Conservation (phyloP, 2,329 filamentous ascomycete species). For the Verticillium nonalfalfae region DNA sequence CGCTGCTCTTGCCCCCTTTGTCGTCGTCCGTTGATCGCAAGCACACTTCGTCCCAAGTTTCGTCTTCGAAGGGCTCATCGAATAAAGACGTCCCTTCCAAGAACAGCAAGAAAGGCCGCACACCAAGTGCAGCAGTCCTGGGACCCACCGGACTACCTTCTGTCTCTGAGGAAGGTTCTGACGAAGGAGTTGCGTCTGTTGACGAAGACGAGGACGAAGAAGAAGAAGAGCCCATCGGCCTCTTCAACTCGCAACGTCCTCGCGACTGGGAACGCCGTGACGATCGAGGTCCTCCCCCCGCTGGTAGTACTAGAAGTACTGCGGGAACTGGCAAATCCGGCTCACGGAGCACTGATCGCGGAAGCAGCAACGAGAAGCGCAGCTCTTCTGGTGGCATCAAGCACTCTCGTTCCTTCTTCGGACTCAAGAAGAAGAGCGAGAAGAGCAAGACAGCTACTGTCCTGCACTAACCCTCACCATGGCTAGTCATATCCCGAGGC, state of each 20-base stretch:
- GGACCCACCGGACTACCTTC: neutral
- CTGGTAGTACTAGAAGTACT: neutral
- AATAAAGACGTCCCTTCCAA: neutral
- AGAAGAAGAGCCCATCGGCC: neutral
- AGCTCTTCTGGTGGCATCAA: neutral
- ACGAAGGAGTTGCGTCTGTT: neutral
- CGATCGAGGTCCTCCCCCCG: neutral
- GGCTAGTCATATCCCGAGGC: slow-evolving; percentile 64
- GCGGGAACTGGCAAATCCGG: neutral
- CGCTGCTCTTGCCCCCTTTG: neutral
- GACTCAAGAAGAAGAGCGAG: neutral
- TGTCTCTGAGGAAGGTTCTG: neutral
- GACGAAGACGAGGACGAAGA: neutral
- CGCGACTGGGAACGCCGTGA: neutral
- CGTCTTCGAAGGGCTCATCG: neutral
- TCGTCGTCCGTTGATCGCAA: neutral
- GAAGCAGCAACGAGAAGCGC: neutral
- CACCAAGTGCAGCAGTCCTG: neutral
- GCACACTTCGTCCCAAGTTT: neutral
- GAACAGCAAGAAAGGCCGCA: neutral
- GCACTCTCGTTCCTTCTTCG: neutral
- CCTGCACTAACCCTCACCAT: slow-evolving; percentile 18
- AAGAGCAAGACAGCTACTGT: neutral
- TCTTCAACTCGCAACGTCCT: neutral
- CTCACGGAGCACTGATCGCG: neutral